Conservation (phyloP, 805 yeast genomes). For the Yarrowia sp. region DNA sequence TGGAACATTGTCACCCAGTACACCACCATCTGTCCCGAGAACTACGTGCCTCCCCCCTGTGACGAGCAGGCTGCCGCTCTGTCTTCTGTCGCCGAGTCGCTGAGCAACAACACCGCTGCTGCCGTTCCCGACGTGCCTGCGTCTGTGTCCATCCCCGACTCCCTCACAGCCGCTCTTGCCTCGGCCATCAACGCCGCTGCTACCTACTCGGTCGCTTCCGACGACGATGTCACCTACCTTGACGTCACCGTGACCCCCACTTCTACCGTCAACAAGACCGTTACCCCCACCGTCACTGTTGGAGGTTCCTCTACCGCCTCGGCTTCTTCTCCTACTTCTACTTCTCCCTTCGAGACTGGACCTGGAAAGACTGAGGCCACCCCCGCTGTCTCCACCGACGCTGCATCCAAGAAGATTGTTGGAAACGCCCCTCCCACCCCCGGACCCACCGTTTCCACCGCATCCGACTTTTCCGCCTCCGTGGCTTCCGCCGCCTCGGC, state of each 20-base stretch:
- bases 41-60: conserved; percentile 37
- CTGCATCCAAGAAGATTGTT: conserved; percentile 21
- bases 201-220: conserved; percentile 23
- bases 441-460: conserved; percentile 22
- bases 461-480: conserved; percentile 30
- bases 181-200: conserved; percentile 20
- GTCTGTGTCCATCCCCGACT: conserved; percentile 18
- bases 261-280: conserved; percentile 25
- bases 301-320: conserved; percentile 16
- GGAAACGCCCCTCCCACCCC: conserved; percentile 34
- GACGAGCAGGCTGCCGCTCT: conserved; percentile 29
- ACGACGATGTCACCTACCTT: conserved; percentile 38
- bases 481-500: conserved; percentile 41
- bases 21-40: conserved; percentile 36
- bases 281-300: conserved; percentile 30
- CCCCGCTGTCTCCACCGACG: conserved; percentile 36
- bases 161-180: conserved; percentile 20
- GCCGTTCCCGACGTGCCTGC: conserved; percentile 3
- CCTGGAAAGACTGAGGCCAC: conserved; percentile 4
- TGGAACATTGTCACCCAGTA: conserved; percentile 39
- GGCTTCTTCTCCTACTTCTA: conserved; percentile 8
- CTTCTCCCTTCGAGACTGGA: neutral
- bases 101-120: neutral
- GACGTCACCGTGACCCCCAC: conserved; percentile 36
- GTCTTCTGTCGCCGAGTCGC: conserved; percentile 4